Evolutionary conservation across 352 stramenopile species (phyloP).

Genomic region (Blastocystis sp.): DNA sequence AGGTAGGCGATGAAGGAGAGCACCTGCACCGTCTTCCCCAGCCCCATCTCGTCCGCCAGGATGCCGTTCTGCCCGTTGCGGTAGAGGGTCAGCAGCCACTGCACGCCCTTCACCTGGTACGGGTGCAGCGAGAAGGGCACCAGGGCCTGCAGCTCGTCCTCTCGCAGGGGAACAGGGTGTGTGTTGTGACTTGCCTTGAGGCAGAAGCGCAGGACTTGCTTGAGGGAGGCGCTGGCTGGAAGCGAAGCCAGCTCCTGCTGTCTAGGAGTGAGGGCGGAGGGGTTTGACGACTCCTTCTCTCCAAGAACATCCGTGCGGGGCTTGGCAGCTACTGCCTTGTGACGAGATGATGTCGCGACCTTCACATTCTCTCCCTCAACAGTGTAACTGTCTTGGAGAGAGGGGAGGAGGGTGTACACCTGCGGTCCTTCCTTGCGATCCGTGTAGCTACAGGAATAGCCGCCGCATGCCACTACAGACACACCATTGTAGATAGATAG

Average conservation of each 20-base stretch:
- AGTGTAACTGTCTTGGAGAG: not conserved
- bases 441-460: not conserved
- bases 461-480: not conserved
- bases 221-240: not conserved
- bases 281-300: not conserved
- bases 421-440: constrained; percentile 25
- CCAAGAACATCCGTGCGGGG: not conserved
- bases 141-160: not conserved
- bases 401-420: constrained; percentile 7
- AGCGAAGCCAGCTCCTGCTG: not conserved
- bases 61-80: constrained; percentile 7
- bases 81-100: constrained; percentile 1
- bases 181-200: not conserved
- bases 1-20: constrained; percentile 90
- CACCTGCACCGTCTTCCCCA: constrained; percentile 80
- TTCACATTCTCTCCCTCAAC: no score
- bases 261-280: not conserved
- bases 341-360: not conserved
- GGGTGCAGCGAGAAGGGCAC: not conserved
- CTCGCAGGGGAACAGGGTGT: not conserved
- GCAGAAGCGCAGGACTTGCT: not conserved
- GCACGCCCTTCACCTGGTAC: constrained; percentile 3
- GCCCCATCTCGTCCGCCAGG: constrained; percentile 96
- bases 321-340: not conserved
- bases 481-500: constrained; percentile 23